Evolutionary conservation across 1,139 yeast species (phyloP).

Genomic region (Lodderomyces elongisporus): DNA sequence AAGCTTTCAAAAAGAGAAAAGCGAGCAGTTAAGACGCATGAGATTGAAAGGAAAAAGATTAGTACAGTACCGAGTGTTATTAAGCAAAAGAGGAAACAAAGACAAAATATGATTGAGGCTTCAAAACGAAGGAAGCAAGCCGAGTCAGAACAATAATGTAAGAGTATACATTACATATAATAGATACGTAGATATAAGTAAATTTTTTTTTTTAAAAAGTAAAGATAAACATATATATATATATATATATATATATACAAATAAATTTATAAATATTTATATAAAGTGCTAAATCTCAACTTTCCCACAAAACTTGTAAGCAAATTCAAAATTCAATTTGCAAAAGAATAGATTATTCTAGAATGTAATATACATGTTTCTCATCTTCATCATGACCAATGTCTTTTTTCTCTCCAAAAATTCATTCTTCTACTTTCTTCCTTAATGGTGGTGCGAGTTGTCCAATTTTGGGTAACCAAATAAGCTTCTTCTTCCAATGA

Average conservation of each 20-base stretch:
- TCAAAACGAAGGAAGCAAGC: slow-evolving; percentile 58
- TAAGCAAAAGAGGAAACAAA: slow-evolving; percentile 58
- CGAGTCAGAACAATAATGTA: not conserved
- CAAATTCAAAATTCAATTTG: no score
- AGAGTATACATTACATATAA: no score
- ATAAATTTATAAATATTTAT: no score
- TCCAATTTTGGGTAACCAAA: slow-evolving; percentile 71
- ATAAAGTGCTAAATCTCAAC: no score
- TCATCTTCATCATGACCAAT: no score
- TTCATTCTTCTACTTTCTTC: no score
- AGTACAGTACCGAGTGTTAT: slow-evolving; percentile 80
- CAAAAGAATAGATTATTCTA: no score
- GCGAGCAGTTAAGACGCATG: slow-evolving; percentile 55
- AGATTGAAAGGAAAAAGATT: slow-evolving; percentile 64
- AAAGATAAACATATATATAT: slow-evolving; percentile 2
- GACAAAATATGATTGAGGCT: slow-evolving; percentile 71
- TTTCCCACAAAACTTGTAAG: no score
- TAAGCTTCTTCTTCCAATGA: slow-evolving; percentile 90
- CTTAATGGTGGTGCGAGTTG: slow-evolving; percentile 26
- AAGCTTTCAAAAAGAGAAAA: slow-evolving; percentile 67
- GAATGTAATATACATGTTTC: no score
- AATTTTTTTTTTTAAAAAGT: no score
- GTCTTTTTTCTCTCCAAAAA: no score
- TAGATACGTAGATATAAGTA: no score
- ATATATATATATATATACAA: slow-evolving; percentile 1